Percentiles rank a stretch among this genome's conserved stretches.
Evolutionary conservation across 2,329 filamentous ascomycete species (phyloP).

Genomic region (Rhynchosporium agropyri): DNA sequence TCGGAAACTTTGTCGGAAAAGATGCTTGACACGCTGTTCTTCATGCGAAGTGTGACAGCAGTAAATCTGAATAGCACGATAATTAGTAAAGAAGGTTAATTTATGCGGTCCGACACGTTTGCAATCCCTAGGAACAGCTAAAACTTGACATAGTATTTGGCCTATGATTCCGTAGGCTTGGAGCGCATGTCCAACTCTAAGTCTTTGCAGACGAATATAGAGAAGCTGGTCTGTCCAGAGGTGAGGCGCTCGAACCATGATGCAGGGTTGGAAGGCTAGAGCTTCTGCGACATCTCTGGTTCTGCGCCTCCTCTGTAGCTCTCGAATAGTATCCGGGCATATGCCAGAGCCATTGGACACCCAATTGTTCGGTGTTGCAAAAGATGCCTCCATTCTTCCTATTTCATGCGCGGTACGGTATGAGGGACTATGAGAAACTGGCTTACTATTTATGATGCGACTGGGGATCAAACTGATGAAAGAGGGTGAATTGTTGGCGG

Average conservation of each 20-base stretch:
- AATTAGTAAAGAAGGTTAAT: conserved; percentile 40
- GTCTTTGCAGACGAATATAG: conserved; percentile 23
- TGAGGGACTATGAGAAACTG: conserved; percentile 12
- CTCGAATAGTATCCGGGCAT: conserved; percentile 4
- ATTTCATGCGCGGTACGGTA: conserved; percentile 2
- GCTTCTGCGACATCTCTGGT: neutral
- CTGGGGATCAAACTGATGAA: neutral
- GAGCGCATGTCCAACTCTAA: conserved; percentile 3
- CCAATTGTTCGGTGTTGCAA: conserved; percentile 8
- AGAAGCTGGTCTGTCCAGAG: conserved; percentile 26
- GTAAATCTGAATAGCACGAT: conserved; percentile 37
- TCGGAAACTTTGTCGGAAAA: conserved; percentile 20
- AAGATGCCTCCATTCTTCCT: conserved; percentile 5
- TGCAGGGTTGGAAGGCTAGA: neutral
- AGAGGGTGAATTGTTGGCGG: neutral
- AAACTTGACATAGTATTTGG: conserved; percentile 31
- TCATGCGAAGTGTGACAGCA: conserved; percentile 35
- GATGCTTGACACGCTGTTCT: conserved; percentile 20
- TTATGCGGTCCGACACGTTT: conserved; percentile 28
- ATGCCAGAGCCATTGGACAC: neutral
- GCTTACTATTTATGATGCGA: conserved; percentile 17
- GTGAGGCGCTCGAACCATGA: neutral
- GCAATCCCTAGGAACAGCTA: conserved; percentile 30
- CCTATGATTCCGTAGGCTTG: conserved; percentile 28
- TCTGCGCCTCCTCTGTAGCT: conserved; percentile 9